phyloP scores from a whole-genome alignment of 495 filamentous ascomycete species.

The Copromyces sp. region DNA sequence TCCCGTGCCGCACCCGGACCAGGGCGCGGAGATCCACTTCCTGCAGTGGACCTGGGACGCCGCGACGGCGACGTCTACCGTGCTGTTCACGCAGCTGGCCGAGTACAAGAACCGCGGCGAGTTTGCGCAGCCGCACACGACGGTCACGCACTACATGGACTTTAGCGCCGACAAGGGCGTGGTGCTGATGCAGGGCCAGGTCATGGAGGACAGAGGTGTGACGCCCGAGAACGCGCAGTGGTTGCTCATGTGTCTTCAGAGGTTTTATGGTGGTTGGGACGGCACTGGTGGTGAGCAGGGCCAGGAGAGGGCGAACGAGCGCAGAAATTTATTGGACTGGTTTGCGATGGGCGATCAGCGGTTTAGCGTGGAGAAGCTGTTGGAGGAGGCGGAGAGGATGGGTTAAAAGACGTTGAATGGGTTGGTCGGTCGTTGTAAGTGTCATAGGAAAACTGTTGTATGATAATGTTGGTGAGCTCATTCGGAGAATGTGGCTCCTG shows the following conservation, averaged over 20 bases:
- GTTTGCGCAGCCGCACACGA: constrained; percentile 84
- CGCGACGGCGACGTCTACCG: constrained; percentile 57
- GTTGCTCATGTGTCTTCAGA: constrained; percentile 89
- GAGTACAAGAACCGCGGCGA: constrained; percentile 88
- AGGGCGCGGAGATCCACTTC: constrained; percentile 75
- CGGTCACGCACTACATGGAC: constrained; percentile 81
- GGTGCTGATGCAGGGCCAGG: constrained; percentile 73
- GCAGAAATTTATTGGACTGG: constrained; percentile 63
- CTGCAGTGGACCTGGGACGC: constrained; percentile 64
- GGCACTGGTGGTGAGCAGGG: constrained; percentile 36
- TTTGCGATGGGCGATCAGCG: constrained; percentile 66
- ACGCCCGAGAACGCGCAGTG: constrained; percentile 70
- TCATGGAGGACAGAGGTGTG: constrained; percentile 68
- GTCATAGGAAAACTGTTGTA: background rate
- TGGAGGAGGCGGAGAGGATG: constrained; percentile 79
- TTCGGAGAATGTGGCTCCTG: background rate
- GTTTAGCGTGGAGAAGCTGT: constrained; percentile 73
- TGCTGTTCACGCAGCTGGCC: constrained; percentile 86
- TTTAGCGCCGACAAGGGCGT: constrained; percentile 59
- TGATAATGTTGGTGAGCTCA: background rate
- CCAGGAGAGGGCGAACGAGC: constrained; percentile 26
- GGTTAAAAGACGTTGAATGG: constrained; percentile 19
- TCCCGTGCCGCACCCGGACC: constrained; percentile 62
- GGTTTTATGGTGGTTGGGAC: constrained; percentile 61
- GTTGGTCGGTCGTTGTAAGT: background rate